Base-by-base conservation (phyloP, 257 asterid species). In the Solanum arcanum region DNA sequence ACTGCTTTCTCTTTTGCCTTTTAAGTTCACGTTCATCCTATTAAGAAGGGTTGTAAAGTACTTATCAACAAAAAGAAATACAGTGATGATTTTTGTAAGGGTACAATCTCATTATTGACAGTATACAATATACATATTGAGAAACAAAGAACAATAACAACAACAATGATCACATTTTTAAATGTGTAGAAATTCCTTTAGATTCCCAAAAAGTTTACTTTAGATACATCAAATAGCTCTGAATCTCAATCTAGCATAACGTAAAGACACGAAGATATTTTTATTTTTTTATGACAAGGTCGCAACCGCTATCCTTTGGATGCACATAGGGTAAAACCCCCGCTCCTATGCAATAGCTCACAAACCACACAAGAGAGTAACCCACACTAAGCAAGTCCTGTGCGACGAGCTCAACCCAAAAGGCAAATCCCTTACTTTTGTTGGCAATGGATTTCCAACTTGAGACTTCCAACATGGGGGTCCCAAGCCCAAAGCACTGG, bases 1-100 rank as follows among this genome's bases (percentile, higher is more conserved):
- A 97, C 88, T 95, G 99, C 91, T 97, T 97, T 88, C 99, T 90
- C 94, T 96, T 96, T 88, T 95, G 99, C 86, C 94, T 91, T 92
- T 97, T 97, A 80, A 96, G 52, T 92, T 97, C 99, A 68, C 99
- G 96, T 89, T 97, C 99, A 87, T 97, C 98, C 98, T 94, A 95
- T 73, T 44, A 86, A 49, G 69, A 49, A 80, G 27, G 44, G 69
- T 80, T 78, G 35, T 81, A 29, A 29, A 18, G 69, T 31, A 29
- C 69, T 49, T 29, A 29, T 29, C 69, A 49, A 81, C 44, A 81
- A 81, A 29, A 81, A 29, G 20, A 80, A 47, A 80, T 6, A 47
- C 85, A 80, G 46, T 10, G 44, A 49, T 49, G 85, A 81, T 29
- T 49, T 29, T 29, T 2, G 21, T 25, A 81, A 18, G 12, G 68